A percentile compares a stretch with the other conserved stretches of the same genome.
Evolutionary conservation across 805 yeast species (phyloP).

Genomic region (Zygosaccharomyces bailii): DNA sequence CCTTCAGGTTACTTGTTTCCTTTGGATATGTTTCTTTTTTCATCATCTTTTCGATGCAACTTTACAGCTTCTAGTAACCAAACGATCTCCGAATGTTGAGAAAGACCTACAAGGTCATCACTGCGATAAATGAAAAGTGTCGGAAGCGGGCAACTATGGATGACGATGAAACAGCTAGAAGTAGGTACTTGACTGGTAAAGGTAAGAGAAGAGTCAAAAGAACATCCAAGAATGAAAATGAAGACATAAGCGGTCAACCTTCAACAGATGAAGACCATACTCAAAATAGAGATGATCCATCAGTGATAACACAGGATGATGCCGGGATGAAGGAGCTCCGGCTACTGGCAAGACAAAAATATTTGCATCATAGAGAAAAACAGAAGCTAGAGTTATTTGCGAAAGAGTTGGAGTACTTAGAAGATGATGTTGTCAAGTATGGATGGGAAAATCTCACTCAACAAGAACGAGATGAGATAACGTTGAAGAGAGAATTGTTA

Average conservation of each 20-base stretch:
- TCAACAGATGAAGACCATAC: conserved; percentile 4
- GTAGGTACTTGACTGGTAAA: conserved; percentile 13
- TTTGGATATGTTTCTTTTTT: background rate
- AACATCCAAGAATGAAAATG: conserved; percentile 14
- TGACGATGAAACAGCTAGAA: background rate
- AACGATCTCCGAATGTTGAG: background rate
- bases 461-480: conserved; percentile 50
- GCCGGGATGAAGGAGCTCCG: conserved; percentile 39
- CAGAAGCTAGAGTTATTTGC: conserved; percentile 43
- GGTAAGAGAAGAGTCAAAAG: conserved; percentile 28
- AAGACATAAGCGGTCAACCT: conserved; percentile 18
- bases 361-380: conserved; percentile 47
- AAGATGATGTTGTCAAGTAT: conserved; percentile 45
- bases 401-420: conserved; percentile 47
- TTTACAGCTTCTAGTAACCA: background rate
- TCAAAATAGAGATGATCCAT: conserved; percentile 8
- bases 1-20: background rate
- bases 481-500: conserved; percentile 48
- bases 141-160: background rate
- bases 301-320: conserved; percentile 9
- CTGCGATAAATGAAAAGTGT: background rate
- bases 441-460: conserved; percentile 54
- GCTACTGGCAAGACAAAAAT: conserved; percentile 46
- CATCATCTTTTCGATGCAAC: background rate
- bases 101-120: background rate